Evolutionary conservation across 306 rosid species (phyloP).

Genomic region (Quercus parvula): DNA sequence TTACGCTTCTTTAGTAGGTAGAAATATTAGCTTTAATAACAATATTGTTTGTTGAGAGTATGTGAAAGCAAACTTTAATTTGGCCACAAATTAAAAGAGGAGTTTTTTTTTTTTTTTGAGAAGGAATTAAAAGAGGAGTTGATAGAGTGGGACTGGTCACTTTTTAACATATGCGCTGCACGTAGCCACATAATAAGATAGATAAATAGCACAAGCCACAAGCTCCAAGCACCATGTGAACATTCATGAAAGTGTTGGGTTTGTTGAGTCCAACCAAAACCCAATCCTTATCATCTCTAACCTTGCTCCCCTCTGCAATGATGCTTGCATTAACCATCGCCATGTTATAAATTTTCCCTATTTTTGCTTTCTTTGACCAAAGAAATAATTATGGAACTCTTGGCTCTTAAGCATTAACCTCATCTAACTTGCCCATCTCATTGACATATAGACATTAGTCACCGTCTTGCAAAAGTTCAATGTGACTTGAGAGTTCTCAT

Average conservation of each 20-base stretch:
- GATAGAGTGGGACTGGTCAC: constrained; percentile 25
- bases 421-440: not conserved
- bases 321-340: not conserved
- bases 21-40: not conserved
- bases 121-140: constrained; percentile 25
- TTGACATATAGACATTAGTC: not conserved
- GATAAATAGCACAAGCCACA: not conserved
- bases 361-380: not conserved
- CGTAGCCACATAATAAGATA: not conserved
- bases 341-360: not conserved
- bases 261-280: not conserved
- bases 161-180: not conserved
- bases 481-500: too few species aligned
- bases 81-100: constrained; percentile 23
- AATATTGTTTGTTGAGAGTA: not conserved
- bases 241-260: not conserved
- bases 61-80: not conserved
- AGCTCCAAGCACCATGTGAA: not conserved
- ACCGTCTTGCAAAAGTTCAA: too few species aligned
- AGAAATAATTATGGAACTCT: not conserved
- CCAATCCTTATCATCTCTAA: not conserved
- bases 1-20: not conserved
- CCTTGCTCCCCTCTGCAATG: not conserved
- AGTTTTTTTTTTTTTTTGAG: not conserved
- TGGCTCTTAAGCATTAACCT: not conserved